A percentile compares a stretch with the other conserved stretches of the same genome.
Conservation (phyloP, 2,329 filamentous ascomycete genomes). For the Shiraia sp. region DNA sequence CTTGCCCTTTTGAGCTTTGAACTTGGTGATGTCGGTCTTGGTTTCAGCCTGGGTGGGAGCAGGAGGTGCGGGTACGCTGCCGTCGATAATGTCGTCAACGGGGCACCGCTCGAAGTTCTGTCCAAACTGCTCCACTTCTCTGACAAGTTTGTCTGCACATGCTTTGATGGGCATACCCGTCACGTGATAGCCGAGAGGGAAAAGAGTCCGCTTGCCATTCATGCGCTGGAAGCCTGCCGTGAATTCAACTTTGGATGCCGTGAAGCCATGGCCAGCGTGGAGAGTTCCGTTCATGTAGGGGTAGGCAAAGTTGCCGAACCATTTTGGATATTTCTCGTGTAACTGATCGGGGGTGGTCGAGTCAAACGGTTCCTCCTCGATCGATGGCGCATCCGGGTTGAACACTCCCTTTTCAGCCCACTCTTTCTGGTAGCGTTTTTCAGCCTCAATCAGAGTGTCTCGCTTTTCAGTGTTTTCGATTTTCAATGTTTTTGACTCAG, state of each 20-base stretch:
- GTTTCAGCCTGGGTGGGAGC: constrained; percentile 65
- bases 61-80: constrained; percentile 54
- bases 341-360: constrained; percentile 75
- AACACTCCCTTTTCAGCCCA: constrained; percentile 81
- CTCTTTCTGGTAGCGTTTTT: constrained; percentile 90
- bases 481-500: constrained; percentile 65
- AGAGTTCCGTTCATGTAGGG: constrained; percentile 56
- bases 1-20: constrained; percentile 77
- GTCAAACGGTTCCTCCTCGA: constrained; percentile 74
- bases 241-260: constrained; percentile 91
- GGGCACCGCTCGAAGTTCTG: constrained; percentile 77
- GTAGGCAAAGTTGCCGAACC: constrained; percentile 79
- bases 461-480: constrained; percentile 82
- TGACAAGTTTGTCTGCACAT: constrained; percentile 89
- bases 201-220: constrained; percentile 84
- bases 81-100: constrained; percentile 44
- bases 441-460: constrained; percentile 77
- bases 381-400: constrained; percentile 81
- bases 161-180: constrained; percentile 96
- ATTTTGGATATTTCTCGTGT: constrained; percentile 83
- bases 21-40: constrained; percentile 87
- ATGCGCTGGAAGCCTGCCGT: constrained; percentile 83
- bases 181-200: constrained; percentile 92
- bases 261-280: constrained; percentile 92
- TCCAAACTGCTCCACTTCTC: constrained; percentile 88